These are phyloP conservation scores for Solanum appendiculatum DNA, from an alignment of 257 asterid genomes.

Conservation along the genomic window DNA sequence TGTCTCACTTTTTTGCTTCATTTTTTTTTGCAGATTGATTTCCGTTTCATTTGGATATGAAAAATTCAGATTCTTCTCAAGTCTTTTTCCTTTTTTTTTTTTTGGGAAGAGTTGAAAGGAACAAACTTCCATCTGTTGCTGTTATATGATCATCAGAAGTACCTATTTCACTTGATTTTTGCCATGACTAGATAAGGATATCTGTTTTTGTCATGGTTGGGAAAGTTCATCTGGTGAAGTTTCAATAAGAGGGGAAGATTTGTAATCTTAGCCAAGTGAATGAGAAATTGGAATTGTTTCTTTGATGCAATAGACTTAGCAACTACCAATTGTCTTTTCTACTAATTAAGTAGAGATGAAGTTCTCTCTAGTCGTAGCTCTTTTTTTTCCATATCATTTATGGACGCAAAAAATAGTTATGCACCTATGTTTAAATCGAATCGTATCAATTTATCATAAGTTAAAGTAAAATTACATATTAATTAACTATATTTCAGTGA, in stretches of 20 bases:
- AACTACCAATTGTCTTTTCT: background rate
- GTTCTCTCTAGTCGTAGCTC: background rate
- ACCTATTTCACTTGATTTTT: conserved; percentile 6
- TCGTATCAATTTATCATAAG: background rate
- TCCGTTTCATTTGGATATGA: background rate
- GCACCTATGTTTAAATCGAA: background rate
- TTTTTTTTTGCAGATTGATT: background rate
- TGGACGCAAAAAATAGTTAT: background rate
- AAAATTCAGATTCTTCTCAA: background rate
- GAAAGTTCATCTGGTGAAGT: background rate
- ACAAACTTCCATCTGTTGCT: background rate
- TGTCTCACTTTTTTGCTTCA: background rate
- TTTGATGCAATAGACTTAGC: background rate
- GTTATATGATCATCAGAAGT: background rate
- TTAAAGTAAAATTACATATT: background rate
- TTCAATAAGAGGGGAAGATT: background rate
- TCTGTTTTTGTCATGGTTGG: conserved; percentile 5
- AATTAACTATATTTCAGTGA: background rate
- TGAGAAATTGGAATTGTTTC: background rate
- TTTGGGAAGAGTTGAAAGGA: background rate
- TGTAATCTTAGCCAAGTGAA: background rate
- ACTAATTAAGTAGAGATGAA: no score
- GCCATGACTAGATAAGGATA: conserved; percentile 8
- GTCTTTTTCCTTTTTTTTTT: background rate
- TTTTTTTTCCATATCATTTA: background rate